Percentiles rank a stretch among this genome's conserved stretches.
phyloP scores from a whole-genome alignment of 805 yeast genomes.

The Pichia sporocuriosa region DNA sequence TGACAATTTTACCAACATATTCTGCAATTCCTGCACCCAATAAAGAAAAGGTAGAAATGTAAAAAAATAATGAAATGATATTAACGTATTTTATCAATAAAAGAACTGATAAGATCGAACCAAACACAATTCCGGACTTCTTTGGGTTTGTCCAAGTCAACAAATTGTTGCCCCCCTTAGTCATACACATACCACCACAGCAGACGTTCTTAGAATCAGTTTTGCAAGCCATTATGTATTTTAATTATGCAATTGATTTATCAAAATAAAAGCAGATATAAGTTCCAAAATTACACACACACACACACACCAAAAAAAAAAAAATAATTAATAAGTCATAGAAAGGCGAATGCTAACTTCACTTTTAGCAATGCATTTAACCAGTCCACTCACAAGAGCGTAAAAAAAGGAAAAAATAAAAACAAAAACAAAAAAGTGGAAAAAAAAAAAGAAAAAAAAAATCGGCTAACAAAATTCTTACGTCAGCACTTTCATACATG shows the following conservation, averaged over 20 bases:
- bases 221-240: constrained; percentile 4
- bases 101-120: constrained; percentile 48
- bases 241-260: not conserved
- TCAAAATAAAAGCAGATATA: not conserved
- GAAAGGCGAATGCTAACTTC: no score
- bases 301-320: no score
- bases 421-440: no score
- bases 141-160: constrained; percentile 74
- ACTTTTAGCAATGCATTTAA: no score
- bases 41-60: constrained; percentile 52
- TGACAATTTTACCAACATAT: constrained; percentile 60
- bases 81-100: constrained; percentile 57
- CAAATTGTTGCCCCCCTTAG: constrained; percentile 29
- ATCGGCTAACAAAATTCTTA: no score
- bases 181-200: constrained; percentile 28
- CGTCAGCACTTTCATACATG: no score
- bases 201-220: constrained; percentile 14
- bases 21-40: constrained; percentile 64
- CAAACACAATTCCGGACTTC: constrained; percentile 71
- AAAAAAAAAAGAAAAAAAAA: no score
- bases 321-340: no score
- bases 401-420: no score
- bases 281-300: no score
- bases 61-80: constrained; percentile 53
- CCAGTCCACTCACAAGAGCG: no score